These are phyloP conservation scores for Dictyostelium purpureum DNA, from an alignment of 78 protist genomes.

Conservation along the genomic window DNA sequence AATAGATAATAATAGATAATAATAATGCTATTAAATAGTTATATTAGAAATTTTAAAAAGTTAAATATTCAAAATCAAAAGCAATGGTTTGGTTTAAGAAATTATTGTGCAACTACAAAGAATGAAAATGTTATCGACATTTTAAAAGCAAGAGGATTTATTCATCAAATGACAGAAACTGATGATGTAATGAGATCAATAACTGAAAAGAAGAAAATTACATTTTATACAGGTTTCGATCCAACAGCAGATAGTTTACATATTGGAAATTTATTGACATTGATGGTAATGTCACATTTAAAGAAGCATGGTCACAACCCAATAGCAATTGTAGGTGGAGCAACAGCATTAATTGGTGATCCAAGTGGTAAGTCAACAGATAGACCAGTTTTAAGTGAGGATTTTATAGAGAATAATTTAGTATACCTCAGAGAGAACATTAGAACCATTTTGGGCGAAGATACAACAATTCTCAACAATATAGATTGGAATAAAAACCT, in stretches of 20 bases:
- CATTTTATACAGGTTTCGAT: constrained; percentile 90
- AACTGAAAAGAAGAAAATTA: not conserved
- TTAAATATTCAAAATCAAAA: too few relatives aligned
- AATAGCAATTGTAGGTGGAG: constrained; percentile 89
- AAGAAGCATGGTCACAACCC: constrained; percentile 52
- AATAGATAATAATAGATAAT: too few relatives aligned
- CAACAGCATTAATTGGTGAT: constrained; percentile 93
- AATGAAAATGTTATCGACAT: constrained; percentile 28
- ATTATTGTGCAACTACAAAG: not conserved
- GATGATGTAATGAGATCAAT: constrained; percentile 57
- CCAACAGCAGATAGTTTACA: constrained; percentile 94
- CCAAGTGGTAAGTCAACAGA: constrained; percentile 90
- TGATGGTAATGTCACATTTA: constrained; percentile 84
- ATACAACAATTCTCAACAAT: constrained; percentile 79
- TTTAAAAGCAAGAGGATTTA: constrained; percentile 67
- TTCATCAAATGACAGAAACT: constrained; percentile 51
- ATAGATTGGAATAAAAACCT: constrained; percentile 83
- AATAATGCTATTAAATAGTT: too few relatives aligned
- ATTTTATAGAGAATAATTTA: constrained; percentile 17
- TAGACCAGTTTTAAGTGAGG: constrained; percentile 47
- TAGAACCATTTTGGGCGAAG: constrained; percentile 28
- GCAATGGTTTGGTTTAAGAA: too few relatives aligned
- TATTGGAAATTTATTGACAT: constrained; percentile 86
- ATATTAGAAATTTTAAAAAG: too few relatives aligned
- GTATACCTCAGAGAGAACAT: constrained; percentile 19